Evolutionary conservation across 106 monocot species (phyloP).

Genomic region (Acorus gramineus): DNA sequence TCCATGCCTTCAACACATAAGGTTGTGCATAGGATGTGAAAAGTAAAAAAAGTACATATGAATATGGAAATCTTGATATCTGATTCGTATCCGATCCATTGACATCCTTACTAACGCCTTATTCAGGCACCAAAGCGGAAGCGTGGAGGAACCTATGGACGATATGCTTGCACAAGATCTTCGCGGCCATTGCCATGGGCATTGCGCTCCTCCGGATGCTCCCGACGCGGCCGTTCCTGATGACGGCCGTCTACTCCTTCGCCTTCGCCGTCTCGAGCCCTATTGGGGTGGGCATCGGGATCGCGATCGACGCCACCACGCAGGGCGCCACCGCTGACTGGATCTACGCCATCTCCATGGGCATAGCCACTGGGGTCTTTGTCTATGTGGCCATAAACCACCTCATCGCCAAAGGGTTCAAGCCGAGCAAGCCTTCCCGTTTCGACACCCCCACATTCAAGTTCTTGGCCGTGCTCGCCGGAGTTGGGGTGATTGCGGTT

Average conservation of each 20-base stretch:
- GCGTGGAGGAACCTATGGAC: conserved; percentile 72
- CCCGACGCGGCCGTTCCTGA: conserved; percentile 40
- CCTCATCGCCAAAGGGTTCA: conserved; percentile 49
- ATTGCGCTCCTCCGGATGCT: conserved; percentile 55
- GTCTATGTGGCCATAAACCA: conserved; percentile 67
- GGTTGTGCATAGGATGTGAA: too few species aligned
- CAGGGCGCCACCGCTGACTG: conserved; percentile 40
- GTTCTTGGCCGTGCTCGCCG: conserved; percentile 41
- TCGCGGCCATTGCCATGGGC: conserved; percentile 66
- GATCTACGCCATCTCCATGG: conserved; percentile 66
- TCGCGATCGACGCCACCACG: conserved; percentile 52
- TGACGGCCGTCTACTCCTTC: conserved; percentile 34
- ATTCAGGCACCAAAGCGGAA: conserved; percentile 20
- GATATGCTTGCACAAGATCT: conserved; percentile 49
- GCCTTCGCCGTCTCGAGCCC: conserved; percentile 69
- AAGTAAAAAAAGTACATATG: too few species aligned
- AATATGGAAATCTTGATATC: too few species aligned
- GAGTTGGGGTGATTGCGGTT: conserved; percentile 51
- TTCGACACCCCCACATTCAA: conserved; percentile 38
- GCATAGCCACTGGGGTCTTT: conserved; percentile 55
- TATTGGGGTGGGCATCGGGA: conserved; percentile 57
- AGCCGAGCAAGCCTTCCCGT: conserved; percentile 15
- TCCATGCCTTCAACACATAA: too few species aligned
- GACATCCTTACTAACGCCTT: not conserved
- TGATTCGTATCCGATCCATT: too few species aligned